A percentile compares a stretch with the other conserved stretches of the same genome.
phyloP scores from a whole-genome alignment of 129 eudicot genomes.

The sunflower (Helianthus annuus) region DNA sequence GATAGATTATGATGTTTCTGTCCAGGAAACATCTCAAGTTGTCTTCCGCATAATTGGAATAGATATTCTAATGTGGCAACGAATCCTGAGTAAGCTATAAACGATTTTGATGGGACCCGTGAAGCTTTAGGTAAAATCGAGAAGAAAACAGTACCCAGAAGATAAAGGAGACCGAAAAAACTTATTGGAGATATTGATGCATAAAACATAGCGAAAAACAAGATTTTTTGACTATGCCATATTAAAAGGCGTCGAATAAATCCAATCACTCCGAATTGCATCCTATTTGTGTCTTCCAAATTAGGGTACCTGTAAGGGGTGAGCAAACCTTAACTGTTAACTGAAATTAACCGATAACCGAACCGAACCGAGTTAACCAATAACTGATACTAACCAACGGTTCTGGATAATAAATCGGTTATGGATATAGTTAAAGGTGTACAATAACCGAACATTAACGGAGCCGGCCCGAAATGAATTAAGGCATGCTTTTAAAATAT shows the following conservation, averaged over 20 bases:
- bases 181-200: slow-evolving; percentile 96
- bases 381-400: no score
- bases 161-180: slow-evolving; percentile 81
- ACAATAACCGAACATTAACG: no score
- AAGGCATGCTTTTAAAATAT: no score
- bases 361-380: no score
- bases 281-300: slow-evolving; percentile 43
- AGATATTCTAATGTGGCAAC: slow-evolving; percentile 69
- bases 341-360: no score
- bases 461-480: no score
- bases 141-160: slow-evolving; percentile 77
- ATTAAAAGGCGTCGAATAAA: slow-evolving; percentile 69
- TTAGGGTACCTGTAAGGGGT: slow-evolving; percentile 47
- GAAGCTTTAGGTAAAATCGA: slow-evolving; percentile 86
- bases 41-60: slow-evolving; percentile 91
- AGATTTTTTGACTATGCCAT: slow-evolving; percentile 93
- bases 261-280: slow-evolving; percentile 68
- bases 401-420: no score
- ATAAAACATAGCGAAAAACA: slow-evolving; percentile 74
- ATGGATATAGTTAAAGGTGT: no score
- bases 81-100: slow-evolving; percentile 81
- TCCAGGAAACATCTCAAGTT: slow-evolving; percentile 84
- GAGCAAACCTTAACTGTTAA: no score
- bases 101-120: slow-evolving; percentile 76
- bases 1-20: slow-evolving; percentile 69